Base-by-base conservation (phyloP, 2,329 filamentous ascomycete genomes). In the Colletotrichum noveboracense region DNA sequence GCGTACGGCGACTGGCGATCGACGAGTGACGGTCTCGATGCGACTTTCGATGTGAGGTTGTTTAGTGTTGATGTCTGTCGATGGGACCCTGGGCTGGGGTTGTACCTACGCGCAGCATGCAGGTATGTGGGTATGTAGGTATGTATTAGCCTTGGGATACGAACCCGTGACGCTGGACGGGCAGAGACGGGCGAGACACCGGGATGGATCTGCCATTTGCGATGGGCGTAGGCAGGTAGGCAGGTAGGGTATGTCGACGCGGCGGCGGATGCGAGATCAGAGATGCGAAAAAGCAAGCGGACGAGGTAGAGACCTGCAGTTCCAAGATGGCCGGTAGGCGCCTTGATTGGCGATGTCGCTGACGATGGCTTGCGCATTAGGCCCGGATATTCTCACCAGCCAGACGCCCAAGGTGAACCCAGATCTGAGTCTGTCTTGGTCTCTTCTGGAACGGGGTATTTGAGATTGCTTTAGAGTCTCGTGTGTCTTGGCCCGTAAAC, bases 261-360 rank as follows among this genome's bases (percentile, higher is more conserved):
- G 24, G 34, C 21, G 38, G 38, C 38, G 38, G 66, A 43, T 70
- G 66, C 66, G 34, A 62, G 66, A 70, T 70, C 66, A 68, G n/a
- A 68, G 48, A 32, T 48, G 52, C 32, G 55, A 70, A 70, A 52
- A 70, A 70, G 66, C 61, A 70, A 70, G 66, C 55, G 30, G 66
- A 52, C 55, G 36, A 52, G 56, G 48, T 70, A 48, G 38, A 48
- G 32, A 61, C 55, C 24, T 70, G 66, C 52, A 70, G 55, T 10
- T 26, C n/a, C 26, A 36, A 58, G 21, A 21, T 9, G 26, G 66
- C 30, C 36, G 66, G 66, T 32, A 70, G 34, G 18, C 7, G 66
- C 10, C 56, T 32, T 70, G 55, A 61, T 61, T 70, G 66, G 55
- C 30, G 66, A 61, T 70, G 66, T 24, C 26, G 52, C 30, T 58